phyloP scores from a whole-genome alignment of 331 rosid species.

The Acacia concinna region DNA sequence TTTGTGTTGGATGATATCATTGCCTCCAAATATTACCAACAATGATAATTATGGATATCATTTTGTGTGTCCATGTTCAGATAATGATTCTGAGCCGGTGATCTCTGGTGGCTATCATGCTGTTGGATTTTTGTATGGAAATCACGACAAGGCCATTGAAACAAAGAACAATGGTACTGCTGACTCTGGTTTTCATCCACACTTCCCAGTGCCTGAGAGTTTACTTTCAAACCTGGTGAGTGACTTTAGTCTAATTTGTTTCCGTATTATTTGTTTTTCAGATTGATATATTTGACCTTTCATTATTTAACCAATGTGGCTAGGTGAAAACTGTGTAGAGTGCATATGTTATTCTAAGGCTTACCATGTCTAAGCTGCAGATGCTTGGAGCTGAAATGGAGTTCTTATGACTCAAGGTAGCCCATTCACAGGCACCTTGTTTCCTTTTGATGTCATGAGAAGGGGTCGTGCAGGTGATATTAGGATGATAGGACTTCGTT shows the following conservation, averaged over 20 bases:
- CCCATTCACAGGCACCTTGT: slow-evolving; percentile 69
- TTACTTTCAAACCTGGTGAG: slow-evolving; percentile 73
- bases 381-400: slow-evolving; percentile 80
- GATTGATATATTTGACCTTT: slow-evolving; percentile 42
- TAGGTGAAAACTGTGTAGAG: slow-evolving; percentile 76
- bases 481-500: slow-evolving; percentile 72
- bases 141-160: slow-evolving; percentile 37
- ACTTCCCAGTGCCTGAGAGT: slow-evolving; percentile 74
- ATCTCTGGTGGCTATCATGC: slow-evolving; percentile 49
- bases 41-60: slow-evolving; percentile 31
- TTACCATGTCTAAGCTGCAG: slow-evolving; percentile 98
- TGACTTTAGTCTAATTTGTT: slow-evolving; percentile 16
- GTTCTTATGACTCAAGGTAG: slow-evolving; percentile 81
- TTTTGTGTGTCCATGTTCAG: slow-evolving; percentile 45
- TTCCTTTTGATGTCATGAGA: slow-evolving; percentile 69
- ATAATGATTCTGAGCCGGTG: slow-evolving; percentile 33
- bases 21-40: slow-evolving; percentile 15
- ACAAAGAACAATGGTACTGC: slow-evolving; percentile 40
- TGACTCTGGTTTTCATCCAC: slow-evolving; percentile 54
- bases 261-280: slow-evolving; percentile 28
- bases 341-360: slow-evolving; percentile 93
- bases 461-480: slow-evolving; percentile 91
- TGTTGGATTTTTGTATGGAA: slow-evolving; percentile 68
- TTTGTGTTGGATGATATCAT: slow-evolving; percentile 29
- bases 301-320: slow-evolving; percentile 55